Evolutionary conservation across 2,329 filamentous ascomycete genomes (phyloP), one percentile per base, ranked within the genome.

Genomic region (Colletotrichum higginsianum): DNA sequence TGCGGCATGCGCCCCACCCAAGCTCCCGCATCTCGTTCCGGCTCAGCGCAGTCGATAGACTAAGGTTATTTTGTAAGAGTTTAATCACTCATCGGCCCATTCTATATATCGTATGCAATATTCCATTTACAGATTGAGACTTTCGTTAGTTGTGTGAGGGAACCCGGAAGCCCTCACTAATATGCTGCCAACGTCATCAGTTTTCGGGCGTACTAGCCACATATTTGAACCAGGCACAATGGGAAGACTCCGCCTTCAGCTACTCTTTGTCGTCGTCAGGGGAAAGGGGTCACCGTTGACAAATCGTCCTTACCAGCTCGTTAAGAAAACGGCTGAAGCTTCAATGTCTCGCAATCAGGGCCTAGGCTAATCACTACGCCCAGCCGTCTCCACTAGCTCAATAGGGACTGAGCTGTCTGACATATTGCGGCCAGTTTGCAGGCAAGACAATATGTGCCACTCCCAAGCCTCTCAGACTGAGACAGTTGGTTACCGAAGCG

Each of bases 401-500:
- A 15, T n/a, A 23, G 6, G 3, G 12, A 21, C 13, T 23, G 16
- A 7, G 55, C 35, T 57, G 38, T 57, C 55, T 57, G n/a, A 57
- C 3, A 16, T 40, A 15, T 8, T 56, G 13, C 40, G 38, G n/a
- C n/a, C 7, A 26, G 3, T 35, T 9, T 38, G n/a, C 35, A 12
- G 15, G n/a, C 40, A 38, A 13, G 35, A 18, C 15, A 7, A 23
- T 2, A n/a, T 21, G n/a, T 56, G 53, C 35, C 35, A 56, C 53
- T 56, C 16, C 21, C n/a, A 30, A 21, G 12, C n/a, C 35, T 42
- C 18, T 38, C 35, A 9, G 47, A 13, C 42, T 40, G 49, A 21
- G 71, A 73, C 7, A 63, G 66, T 9, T 67, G 62, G 5, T 71
- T 50, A 30, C 63, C 73, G 52, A 21, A 67, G 13, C 30, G 18